These are phyloP conservation scores for Magnolia officinalis DNA, from an alignment of 164 flowering plant genomes.

Conservation along the genomic window DNA sequence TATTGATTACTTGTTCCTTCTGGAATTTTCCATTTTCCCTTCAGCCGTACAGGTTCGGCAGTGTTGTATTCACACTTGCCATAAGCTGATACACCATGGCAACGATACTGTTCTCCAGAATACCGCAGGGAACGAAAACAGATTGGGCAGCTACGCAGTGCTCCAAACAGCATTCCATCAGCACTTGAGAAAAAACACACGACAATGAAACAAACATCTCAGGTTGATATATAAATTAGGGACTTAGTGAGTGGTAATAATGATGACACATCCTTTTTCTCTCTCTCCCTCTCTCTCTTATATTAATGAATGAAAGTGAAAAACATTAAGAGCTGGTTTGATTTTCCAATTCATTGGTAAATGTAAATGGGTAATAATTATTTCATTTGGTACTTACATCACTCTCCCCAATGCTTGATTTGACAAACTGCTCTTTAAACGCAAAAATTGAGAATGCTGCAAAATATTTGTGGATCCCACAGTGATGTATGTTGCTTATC, in stretches of 20 bases:
- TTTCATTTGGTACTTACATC: no score
- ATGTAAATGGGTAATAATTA: no score
- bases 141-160: conserved; percentile 67
- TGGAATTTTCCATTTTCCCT: conserved; percentile 88
- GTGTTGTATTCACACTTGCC: conserved; percentile 84
- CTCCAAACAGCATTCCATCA: conserved; percentile 96
- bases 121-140: conserved; percentile 70
- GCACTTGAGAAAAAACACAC: conserved; percentile 45
- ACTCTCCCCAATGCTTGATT: no score
- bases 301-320: background rate
- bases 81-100: conserved; percentile 87
- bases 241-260: background rate
- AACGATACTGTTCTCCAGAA: conserved; percentile 68
- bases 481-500: no score
- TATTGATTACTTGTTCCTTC: conserved; percentile 57
- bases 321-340: no score
- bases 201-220: background rate
- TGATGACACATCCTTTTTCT: background rate
- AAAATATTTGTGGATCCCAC: no score
- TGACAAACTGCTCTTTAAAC: no score
- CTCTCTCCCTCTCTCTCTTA: background rate
- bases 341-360: no score
- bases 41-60: conserved; percentile 57
- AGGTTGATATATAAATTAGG: background rate
- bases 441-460: no score